Evolutionary conservation across 2,329 filamentous ascomycete species (phyloP).

Genomic region (Penicillium sp.): DNA sequence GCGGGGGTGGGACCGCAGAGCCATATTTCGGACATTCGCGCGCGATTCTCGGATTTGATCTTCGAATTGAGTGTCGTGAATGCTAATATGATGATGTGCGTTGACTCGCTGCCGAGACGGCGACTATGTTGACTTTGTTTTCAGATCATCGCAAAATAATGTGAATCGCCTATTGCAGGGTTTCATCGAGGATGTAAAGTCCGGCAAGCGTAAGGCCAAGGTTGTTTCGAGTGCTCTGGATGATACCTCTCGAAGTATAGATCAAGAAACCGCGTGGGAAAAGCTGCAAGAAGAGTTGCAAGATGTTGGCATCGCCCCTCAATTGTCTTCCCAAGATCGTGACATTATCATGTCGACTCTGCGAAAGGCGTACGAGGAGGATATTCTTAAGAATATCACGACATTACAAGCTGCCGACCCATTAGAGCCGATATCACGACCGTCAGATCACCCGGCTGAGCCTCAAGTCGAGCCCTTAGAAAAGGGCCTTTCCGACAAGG

Average conservation of each 20-base stretch:
- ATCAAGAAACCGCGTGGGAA: slow-evolving; percentile 9
- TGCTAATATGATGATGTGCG: slow-evolving; percentile 18
- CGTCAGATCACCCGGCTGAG: not conserved
- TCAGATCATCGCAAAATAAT: slow-evolving; percentile 13
- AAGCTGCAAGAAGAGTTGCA: slow-evolving; percentile 9
- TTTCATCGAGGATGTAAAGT: slow-evolving; percentile 9
- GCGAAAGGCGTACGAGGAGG: slow-evolving; percentile 3
- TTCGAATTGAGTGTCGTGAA: slow-evolving; percentile 16
- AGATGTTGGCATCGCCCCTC: slow-evolving; percentile 7
- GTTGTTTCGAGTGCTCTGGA: slow-evolving; percentile 6
- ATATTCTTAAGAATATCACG: slow-evolving; percentile 1
- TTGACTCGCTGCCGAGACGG: not conserved
- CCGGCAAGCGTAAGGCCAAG: slow-evolving; percentile 1
- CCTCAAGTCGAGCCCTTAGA: not conserved
- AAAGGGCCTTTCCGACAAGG: slow-evolving; percentile 4
- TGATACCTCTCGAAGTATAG: not conserved
- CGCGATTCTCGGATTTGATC: slow-evolving; percentile 8
- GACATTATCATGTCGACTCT: slow-evolving; percentile 12
- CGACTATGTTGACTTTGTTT: not conserved
- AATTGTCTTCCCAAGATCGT: slow-evolving; percentile 9
- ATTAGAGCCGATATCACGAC: not conserved
- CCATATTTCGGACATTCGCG: slow-evolving; percentile 11
- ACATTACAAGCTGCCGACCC: not conserved
- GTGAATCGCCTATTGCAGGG: slow-evolving; percentile 6
- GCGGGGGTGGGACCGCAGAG: not conserved